Evolutionary conservation across 768 basidiomycete species (phyloP).

Genomic region (Lentinula sp.): DNA sequence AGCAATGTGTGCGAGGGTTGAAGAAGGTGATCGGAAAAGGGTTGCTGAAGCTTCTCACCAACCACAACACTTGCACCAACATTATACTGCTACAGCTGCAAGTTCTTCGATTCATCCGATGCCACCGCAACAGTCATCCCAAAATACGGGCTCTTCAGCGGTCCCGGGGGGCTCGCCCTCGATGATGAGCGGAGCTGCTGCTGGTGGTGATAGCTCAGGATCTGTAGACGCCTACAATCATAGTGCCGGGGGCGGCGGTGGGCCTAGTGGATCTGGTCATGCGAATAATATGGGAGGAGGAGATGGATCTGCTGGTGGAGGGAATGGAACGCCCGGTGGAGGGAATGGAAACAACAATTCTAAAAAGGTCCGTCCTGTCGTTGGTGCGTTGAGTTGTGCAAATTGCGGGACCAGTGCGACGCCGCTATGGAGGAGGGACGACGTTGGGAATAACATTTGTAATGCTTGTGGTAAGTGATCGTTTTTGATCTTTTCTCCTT

Average conservation of each 20-base stretch:
- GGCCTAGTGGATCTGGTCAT: neutral
- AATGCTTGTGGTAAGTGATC: slow-evolving; percentile 83
- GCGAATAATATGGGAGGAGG: slow-evolving; percentile 12
- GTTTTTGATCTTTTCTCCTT: neutral
- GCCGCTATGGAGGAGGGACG: slow-evolving; percentile 85
- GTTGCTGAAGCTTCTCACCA: slow-evolving; percentile 7
- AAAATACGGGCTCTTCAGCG: slow-evolving; percentile 3
- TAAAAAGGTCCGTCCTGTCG: slow-evolving; percentile 19
- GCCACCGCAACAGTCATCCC: slow-evolving; percentile 2
- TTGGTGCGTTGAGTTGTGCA: slow-evolving; percentile 79
- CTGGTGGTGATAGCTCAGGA: neutral
- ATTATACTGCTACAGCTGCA: slow-evolving; percentile 13
- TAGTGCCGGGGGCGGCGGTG: neutral
- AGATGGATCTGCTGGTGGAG: neutral
- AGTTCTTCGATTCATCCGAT: neutral
- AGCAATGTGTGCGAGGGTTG: slow-evolving; percentile 34
- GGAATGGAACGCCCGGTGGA: neutral
- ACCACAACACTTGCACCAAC: slow-evolving; percentile 15
- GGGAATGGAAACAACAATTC: neutral
- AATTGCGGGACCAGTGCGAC: slow-evolving; percentile 89
- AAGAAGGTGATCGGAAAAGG: slow-evolving; percentile 25
- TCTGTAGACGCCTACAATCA: neutral
- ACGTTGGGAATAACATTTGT: slow-evolving; percentile 89
- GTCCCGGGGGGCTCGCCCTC: neutral
- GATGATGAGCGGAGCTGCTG: neutral